phyloP scores from a whole-genome alignment of 345 rosid species.

The Citrus reticulata region DNA sequence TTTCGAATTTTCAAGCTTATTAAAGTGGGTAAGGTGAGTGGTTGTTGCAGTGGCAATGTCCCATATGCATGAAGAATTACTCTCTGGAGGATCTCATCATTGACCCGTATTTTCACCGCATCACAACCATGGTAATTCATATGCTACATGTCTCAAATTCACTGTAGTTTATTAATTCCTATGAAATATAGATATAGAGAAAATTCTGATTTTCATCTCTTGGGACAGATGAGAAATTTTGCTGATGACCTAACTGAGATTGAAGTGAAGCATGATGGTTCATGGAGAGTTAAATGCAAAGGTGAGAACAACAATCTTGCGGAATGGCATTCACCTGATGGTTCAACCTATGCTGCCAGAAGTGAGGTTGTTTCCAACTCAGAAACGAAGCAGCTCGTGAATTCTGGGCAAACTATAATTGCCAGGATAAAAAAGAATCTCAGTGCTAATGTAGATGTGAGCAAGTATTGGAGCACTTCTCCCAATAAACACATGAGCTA shows the following conservation, averaged over 20 bases:
- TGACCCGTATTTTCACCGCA: conserved; percentile 30
- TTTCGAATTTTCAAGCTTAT: not conserved
- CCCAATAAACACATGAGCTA: conserved; percentile 3
- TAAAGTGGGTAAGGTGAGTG: not conserved
- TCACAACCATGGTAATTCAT: conserved; percentile 25
- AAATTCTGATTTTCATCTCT: not conserved
- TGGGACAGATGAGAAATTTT: conserved; percentile 31
- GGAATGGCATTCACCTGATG: conserved; percentile 36
- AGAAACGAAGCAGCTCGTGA: conserved; percentile 10
- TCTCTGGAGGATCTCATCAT: conserved; percentile 27
- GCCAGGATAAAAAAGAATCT: conserved; percentile 15
- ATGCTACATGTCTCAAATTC: not conserved
- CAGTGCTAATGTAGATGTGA: conserved; percentile 11
- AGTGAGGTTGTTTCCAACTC: conserved; percentile 7
- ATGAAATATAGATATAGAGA: not conserved
- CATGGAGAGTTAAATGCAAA: conserved; percentile 32
- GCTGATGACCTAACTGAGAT: conserved; percentile 36
- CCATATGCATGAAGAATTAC: conserved; percentile 33
- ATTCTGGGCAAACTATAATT: not conserved
- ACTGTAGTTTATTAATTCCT: not conserved
- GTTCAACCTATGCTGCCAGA: conserved; percentile 9
- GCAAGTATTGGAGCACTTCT: conserved; percentile 13
- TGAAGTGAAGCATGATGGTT: conserved; percentile 41
- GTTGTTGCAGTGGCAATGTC: conserved; percentile 39
- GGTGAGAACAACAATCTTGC: conserved; percentile 21